Evolutionary conservation across 208 protist species (phyloP).

Genomic region (Phytomonas sp.): DNA sequence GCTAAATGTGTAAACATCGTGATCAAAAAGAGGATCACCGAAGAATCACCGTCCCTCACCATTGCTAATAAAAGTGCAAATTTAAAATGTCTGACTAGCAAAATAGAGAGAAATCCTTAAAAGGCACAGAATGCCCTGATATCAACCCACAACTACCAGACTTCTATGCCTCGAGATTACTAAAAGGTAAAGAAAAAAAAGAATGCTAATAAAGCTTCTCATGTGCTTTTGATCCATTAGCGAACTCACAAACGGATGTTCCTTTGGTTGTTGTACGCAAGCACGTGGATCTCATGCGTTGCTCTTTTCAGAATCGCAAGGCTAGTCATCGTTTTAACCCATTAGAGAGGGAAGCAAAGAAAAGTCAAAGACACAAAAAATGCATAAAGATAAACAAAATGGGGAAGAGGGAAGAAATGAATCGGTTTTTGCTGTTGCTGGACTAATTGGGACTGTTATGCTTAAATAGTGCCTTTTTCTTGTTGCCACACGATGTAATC

Average conservation of each 20-base stretch:
- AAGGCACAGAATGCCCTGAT: background rate
- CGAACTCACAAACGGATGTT: background rate
- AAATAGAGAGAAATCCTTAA: background rate
- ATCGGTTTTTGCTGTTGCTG: no score
- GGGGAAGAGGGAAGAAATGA: slow-evolving; percentile 5
- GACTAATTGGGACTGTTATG: no score
- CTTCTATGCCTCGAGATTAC: background rate
- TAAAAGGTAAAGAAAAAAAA: slow-evolving; percentile 9
- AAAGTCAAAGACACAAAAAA: no score
- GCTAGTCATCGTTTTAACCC: no score
- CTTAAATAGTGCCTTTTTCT: no score
- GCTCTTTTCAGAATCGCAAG: no score
- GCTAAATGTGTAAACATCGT: slow-evolving; percentile 66
- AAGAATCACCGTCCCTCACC: slow-evolving; percentile 13
- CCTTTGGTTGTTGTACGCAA: no score
- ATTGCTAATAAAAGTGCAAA: background rate
- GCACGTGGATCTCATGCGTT: no score
- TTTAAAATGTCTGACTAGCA: background rate
- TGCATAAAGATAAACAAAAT: no score
- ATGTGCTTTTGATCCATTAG: background rate
- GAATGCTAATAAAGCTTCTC: slow-evolving; percentile 7
- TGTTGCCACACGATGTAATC: background rate
- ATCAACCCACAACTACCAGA: slow-evolving; percentile 4
- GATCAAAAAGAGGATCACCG: slow-evolving; percentile 30
- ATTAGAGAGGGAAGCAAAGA: no score